A percentile compares a stretch with the other conserved stretches of the same genome.
phyloP scores from a whole-genome alignment of 208 protist genomes.

The Acanthamoeba triangularis region DNA sequence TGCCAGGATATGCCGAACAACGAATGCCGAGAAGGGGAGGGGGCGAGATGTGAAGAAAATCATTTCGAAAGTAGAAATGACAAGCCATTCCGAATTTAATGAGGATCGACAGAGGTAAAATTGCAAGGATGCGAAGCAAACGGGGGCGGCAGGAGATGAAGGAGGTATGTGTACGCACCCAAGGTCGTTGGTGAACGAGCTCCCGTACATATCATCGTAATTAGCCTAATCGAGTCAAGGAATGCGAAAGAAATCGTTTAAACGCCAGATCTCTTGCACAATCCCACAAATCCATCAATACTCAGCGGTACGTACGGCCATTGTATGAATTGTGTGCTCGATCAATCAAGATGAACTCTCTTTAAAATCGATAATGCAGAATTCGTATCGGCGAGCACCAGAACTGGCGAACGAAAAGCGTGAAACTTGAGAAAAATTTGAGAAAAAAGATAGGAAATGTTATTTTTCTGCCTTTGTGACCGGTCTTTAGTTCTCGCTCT shows the following conservation, averaged over 20 bases:
- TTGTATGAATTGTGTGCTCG: background rate
- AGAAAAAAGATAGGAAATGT: background rate
- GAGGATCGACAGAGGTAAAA: background rate
- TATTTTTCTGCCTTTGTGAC: too few species aligned
- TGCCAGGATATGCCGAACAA: background rate
- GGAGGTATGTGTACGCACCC: background rate
- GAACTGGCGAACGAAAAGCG: background rate
- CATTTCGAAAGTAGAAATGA: background rate
- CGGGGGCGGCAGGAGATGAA: background rate
- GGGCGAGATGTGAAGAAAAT: background rate
- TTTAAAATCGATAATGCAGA: too few species aligned
- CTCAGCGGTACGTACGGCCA: background rate
- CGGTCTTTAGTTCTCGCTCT: too few species aligned
- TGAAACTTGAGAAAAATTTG: background rate
- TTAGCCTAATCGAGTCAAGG: background rate
- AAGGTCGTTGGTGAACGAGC: constrained; percentile 27
- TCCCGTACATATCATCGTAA: constrained; percentile 35
- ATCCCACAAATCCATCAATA: too few species aligned
- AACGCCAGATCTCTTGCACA: background rate
- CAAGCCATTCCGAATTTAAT: background rate
- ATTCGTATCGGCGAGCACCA: too few species aligned
- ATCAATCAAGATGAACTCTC: too few species aligned
- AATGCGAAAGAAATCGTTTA: too few species aligned
- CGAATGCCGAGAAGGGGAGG: background rate
- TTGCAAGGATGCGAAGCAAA: too few species aligned